phyloP scores from a whole-genome alignment of 768 basidiomycete species.

The Leccinum imitatum region DNA sequence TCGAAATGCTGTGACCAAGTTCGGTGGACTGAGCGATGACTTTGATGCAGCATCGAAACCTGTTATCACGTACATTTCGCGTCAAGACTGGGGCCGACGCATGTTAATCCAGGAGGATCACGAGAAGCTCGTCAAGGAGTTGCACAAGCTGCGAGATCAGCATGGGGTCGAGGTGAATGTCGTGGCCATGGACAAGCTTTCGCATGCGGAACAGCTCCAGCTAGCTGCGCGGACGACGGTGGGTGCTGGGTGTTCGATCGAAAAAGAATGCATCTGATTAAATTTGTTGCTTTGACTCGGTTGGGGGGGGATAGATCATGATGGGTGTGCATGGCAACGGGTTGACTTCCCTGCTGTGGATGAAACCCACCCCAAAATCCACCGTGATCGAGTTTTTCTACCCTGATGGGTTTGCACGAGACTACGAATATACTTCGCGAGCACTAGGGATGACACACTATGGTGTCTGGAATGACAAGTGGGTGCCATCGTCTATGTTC shows the following conservation, averaged over 20 bases:
- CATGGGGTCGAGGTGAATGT: constrained; percentile 88
- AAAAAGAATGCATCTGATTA: not conserved
- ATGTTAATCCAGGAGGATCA: constrained; percentile 79
- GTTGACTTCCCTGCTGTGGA: constrained; percentile 86
- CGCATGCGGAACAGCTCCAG: constrained; percentile 74
- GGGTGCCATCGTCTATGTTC: constrained; percentile 16
- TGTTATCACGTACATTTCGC: constrained; percentile 91
- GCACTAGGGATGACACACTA: constrained; percentile 82
- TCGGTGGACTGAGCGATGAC: constrained; percentile 56
- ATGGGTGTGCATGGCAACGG: constrained; percentile 96
- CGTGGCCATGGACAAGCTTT: constrained; percentile 79
- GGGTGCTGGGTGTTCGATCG: constrained; percentile 26
- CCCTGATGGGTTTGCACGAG: constrained; percentile 79
- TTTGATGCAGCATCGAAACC: constrained; percentile 53
- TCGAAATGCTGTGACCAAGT: constrained; percentile 68
- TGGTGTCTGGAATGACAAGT: constrained; percentile 82
- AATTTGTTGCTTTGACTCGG: not conserved
- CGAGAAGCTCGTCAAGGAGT: constrained; percentile 70
- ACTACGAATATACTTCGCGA: constrained; percentile 81
- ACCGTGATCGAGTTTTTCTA: constrained; percentile 94
- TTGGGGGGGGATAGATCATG: constrained; percentile 67
- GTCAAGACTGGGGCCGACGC: constrained; percentile 85
- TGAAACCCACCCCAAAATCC: constrained; percentile 77
- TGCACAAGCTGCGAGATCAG: constrained; percentile 64
- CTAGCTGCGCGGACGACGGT: constrained; percentile 87